Evolutionary conservation across 2,329 filamentous ascomycete species (phyloP).

Genomic region (Aspergillus viridinutans): DNA sequence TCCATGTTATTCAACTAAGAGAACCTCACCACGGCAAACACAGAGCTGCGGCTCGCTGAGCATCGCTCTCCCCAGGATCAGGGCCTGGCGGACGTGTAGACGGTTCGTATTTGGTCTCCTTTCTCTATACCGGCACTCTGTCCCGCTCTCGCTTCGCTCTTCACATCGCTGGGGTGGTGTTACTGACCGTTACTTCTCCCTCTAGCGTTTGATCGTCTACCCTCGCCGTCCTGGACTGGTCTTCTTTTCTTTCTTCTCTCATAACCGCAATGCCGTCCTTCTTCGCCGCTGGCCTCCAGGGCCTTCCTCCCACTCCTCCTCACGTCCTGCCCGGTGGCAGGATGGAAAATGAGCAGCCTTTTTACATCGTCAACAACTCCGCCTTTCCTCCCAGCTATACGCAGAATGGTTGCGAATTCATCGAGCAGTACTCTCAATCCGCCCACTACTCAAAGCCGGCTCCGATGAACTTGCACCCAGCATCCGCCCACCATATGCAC

Average conservation of each 20-base stretch:
- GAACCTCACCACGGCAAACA: constrained; percentile 24
- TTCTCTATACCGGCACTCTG: constrained; percentile 2
- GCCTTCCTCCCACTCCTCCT: constrained; percentile 42
- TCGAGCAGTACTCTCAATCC: constrained; percentile 45
- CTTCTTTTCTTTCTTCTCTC: constrained; percentile 12
- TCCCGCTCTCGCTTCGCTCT: constrained; percentile 3
- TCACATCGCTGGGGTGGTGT: background rate
- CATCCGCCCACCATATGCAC: constrained; percentile 27
- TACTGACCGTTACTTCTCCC: constrained; percentile 19
- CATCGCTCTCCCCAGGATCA: constrained; percentile 39
- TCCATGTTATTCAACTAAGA: constrained; percentile 41
- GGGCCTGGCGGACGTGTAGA: constrained; percentile 40
- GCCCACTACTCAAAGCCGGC: constrained; percentile 36
- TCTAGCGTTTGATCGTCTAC: constrained; percentile 31
- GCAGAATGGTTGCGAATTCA: constrained; percentile 43
- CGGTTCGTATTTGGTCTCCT: constrained; percentile 30
- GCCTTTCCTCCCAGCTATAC: constrained; percentile 41
- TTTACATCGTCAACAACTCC: constrained; percentile 36
- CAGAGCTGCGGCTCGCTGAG: constrained; percentile 40
- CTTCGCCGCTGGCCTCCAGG: constrained; percentile 37
- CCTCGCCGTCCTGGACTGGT: constrained; percentile 34
- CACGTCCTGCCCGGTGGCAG: constrained; percentile 35
- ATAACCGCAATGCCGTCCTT: constrained; percentile 39
- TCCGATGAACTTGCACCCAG: constrained; percentile 31
- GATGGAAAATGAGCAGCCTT: constrained; percentile 36